Percentiles rank a stretch among this genome's conserved stretches.
These are phyloP conservation scores for Carallia pectinifolia DNA, from an alignment of 345 rosid genomes.

Conservation along the genomic window DNA sequence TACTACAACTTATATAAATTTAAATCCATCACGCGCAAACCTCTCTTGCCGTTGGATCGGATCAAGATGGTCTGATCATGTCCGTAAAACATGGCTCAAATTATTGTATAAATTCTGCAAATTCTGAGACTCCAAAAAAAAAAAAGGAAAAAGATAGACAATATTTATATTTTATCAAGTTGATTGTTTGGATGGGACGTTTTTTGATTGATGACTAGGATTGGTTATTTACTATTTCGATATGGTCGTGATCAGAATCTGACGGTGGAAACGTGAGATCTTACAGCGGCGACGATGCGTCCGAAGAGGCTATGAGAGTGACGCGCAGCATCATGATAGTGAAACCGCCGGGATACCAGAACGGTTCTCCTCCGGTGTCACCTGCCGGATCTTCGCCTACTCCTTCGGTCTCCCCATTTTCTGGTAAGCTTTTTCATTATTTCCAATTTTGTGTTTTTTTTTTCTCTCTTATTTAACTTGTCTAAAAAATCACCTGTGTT, in stretches of 20 bases:
- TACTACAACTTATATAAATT: too few species aligned
- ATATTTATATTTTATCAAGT: too few species aligned
- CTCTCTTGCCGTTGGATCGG: too few species aligned
- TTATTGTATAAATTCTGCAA: too few species aligned
- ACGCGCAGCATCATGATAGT: constrained; percentile 85
- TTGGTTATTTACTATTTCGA: background rate
- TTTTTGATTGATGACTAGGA: background rate
- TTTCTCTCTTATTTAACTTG: background rate
- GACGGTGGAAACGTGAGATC: constrained; percentile 56
- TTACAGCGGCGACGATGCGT: constrained; percentile 43
- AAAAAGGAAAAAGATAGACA: too few species aligned
- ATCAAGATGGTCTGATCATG: too few species aligned
- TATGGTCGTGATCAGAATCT: constrained; percentile 41
- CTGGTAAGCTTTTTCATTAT: constrained; percentile 50
- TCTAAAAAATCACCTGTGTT: background rate
- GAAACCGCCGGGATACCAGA: constrained; percentile 82
- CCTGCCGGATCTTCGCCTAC: constrained; percentile 71
- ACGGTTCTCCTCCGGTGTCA: constrained; percentile 71
- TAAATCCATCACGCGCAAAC: too few species aligned
- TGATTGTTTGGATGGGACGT: too few species aligned
- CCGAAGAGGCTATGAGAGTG: constrained; percentile 52
- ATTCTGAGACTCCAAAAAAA: too few species aligned
- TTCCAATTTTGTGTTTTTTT: background rate
- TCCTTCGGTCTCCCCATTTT: constrained; percentile 78
- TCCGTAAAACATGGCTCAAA: background rate